phyloP scores from a whole-genome alignment of 257 asterid genomes.

The Lithospermum erythrorhizon region DNA sequence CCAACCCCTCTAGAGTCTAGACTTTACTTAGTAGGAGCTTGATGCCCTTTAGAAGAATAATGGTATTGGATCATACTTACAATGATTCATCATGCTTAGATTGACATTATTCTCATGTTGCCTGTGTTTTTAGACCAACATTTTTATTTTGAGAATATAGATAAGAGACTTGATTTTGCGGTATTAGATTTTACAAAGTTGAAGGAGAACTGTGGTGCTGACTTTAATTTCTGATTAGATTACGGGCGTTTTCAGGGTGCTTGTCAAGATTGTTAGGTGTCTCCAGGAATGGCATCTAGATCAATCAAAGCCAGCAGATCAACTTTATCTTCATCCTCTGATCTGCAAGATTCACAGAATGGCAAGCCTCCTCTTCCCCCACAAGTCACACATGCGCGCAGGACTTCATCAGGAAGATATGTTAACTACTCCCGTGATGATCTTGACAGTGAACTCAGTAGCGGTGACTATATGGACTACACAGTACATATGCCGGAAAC shows the following conservation, averaged over 20 bases:
- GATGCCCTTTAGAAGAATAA: too few relatives aligned
- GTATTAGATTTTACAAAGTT: neutral
- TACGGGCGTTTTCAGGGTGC: conserved; percentile 24
- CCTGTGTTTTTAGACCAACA: too few relatives aligned
- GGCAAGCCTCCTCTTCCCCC: conserved; percentile 44
- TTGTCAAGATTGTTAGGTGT: conserved; percentile 4
- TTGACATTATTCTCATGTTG: too few relatives aligned
- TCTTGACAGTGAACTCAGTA: conserved; percentile 58
- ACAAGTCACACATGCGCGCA: conserved; percentile 27
- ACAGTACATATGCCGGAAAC: conserved; percentile 55
- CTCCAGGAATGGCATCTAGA: conserved; percentile 41
- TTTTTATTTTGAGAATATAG: too few relatives aligned
- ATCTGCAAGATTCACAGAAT: conserved; percentile 31
- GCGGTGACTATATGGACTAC: conserved; percentile 37
- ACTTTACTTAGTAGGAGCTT: too few relatives aligned
- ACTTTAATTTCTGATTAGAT: neutral
- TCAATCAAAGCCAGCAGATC: conserved; percentile 49
- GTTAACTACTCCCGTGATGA: conserved; percentile 56
- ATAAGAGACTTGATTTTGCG: neutral
- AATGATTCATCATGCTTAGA: too few relatives aligned
- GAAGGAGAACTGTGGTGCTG: neutral
- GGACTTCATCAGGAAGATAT: conserved; percentile 56
- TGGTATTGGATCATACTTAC: too few relatives aligned
- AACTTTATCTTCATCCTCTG: conserved; percentile 45
- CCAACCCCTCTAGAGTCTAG: too few relatives aligned